Percentiles rank a stretch among this genome's conserved stretches.
These are phyloP conservation scores for Emericellopsis cladophorae DNA, from an alignment of 2,329 filamentous ascomycete species.

Conservation along the genomic window DNA sequence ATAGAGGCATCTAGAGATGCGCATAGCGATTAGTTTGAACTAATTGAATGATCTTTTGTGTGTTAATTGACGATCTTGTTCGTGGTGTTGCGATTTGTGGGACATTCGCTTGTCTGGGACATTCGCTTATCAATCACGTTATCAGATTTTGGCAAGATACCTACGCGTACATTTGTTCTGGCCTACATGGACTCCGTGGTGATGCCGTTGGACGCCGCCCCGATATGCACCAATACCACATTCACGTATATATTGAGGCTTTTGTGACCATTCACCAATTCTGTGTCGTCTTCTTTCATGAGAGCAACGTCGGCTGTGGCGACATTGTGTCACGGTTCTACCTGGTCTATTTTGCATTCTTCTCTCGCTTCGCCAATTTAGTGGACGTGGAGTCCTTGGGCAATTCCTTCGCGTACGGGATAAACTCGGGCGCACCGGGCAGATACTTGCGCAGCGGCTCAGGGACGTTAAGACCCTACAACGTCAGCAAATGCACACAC, in stretches of 20 bases:
- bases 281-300: too few species aligned
- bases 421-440: constrained; percentile 76
- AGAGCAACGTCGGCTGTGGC: not conserved
- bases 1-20: too few species aligned
- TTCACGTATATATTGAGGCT: not conserved
- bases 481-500: not conserved
- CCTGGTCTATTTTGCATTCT: constrained; percentile 12
- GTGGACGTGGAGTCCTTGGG: constrained; percentile 48
- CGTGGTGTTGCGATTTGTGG: too few species aligned
- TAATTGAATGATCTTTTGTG: too few species aligned
- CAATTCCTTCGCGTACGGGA: constrained; percentile 78
- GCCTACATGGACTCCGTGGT: not conserved
- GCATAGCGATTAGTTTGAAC: too few species aligned
- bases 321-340: not conserved
- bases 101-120: too few species aligned
- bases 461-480: constrained; percentile 63
- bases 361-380: constrained; percentile 17
- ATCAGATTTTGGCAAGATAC: too few species aligned
- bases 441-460: constrained; percentile 81
- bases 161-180: not conserved
- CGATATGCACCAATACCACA: not conserved
- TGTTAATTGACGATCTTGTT: too few species aligned
- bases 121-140: too few species aligned
- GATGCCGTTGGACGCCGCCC: too few species aligned
- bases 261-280: too few species aligned